phyloP scores from a whole-genome alignment of 345 rosid species.

The Conringia planisiliqua region DNA sequence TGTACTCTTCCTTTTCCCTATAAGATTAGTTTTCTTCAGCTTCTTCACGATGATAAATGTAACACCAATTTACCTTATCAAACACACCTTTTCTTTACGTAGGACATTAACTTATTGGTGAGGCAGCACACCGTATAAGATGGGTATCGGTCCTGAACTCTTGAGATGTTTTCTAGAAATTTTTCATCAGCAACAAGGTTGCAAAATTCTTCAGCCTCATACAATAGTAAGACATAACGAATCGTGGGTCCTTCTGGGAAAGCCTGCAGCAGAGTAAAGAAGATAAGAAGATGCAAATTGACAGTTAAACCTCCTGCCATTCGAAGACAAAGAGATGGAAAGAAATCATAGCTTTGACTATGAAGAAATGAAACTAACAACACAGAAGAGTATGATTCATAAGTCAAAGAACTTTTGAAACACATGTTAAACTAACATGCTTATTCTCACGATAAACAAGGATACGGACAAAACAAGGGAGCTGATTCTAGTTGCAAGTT shows the following conservation, averaged over 20 bases:
- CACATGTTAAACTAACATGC: background rate
- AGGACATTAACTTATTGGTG: conserved; percentile 77
- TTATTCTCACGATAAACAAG: background rate
- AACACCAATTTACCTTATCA: conserved; percentile 2
- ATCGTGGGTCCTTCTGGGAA: conserved; percentile 47
- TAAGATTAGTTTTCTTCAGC: conserved; percentile 19
- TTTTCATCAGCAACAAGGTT: conserved; percentile 54
- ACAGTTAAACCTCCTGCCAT: background rate
- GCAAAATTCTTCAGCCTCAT: conserved; percentile 87
- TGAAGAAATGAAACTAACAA: background rate
- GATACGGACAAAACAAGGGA: background rate
- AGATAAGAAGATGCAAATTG: conserved; percentile 11
- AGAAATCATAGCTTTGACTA: background rate
- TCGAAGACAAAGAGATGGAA: background rate
- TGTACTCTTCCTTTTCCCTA: conserved; percentile 86
- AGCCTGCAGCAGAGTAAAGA: conserved; percentile 49
- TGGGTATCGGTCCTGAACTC: conserved; percentile 63
- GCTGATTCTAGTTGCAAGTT: conserved; percentile 7
- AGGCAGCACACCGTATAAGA: conserved; percentile 80
- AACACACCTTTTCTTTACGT: conserved; percentile 69
- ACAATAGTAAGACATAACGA: conserved; percentile 58
- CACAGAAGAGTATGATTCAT: conserved; percentile 1
- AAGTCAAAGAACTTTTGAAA: background rate
- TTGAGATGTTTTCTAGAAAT: conserved; percentile 55
- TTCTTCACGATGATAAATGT: background rate